A percentile compares a stretch with the other conserved stretches of the same genome.
phyloP scores from a whole-genome alignment of 768 basidiomycete species.

The Suillus sp. region DNA sequence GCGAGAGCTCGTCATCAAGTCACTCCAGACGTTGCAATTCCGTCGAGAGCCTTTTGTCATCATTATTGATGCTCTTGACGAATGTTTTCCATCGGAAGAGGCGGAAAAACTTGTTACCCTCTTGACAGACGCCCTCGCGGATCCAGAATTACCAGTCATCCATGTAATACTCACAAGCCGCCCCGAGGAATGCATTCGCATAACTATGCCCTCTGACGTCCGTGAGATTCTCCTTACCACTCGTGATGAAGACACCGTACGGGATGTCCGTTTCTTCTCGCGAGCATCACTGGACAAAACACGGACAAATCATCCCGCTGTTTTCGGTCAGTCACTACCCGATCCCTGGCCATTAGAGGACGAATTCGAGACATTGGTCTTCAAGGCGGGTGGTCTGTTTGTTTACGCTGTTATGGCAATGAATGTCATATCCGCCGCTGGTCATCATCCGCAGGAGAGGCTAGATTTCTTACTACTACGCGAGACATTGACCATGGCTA shows the following conservation, averaged over 20 bases:
- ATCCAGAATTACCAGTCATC: background rate
- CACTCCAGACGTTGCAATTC: constrained; percentile 11
- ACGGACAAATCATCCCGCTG: constrained; percentile 7
- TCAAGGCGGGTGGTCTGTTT: constrained; percentile 17
- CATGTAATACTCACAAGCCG: background rate
- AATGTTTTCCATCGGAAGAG: constrained; percentile 16
- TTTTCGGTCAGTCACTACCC: constrained; percentile 4
- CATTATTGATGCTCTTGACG: constrained; percentile 9
- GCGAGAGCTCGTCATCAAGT: constrained; percentile 20
- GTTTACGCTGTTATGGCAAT: constrained; percentile 15
- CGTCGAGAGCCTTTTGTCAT: constrained; percentile 10
- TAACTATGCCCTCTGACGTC: constrained; percentile 10
- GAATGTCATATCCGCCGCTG: background rate
- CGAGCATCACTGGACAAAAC: constrained; percentile 16
- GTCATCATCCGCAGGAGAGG: background rate
- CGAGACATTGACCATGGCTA: background rate
- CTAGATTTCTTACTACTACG: background rate
- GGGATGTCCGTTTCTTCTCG: constrained; percentile 20
- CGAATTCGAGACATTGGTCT: constrained; percentile 18
- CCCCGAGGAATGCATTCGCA: background rate
- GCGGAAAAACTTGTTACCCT: constrained; percentile 17
- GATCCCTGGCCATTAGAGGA: constrained; percentile 20
- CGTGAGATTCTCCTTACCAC: background rate
- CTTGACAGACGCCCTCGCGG: constrained; percentile 14
- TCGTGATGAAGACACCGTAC: constrained; percentile 13